phyloP scores from a whole-genome alignment of 768 basidiomycete genomes.

The Lactifluus piperatus region DNA sequence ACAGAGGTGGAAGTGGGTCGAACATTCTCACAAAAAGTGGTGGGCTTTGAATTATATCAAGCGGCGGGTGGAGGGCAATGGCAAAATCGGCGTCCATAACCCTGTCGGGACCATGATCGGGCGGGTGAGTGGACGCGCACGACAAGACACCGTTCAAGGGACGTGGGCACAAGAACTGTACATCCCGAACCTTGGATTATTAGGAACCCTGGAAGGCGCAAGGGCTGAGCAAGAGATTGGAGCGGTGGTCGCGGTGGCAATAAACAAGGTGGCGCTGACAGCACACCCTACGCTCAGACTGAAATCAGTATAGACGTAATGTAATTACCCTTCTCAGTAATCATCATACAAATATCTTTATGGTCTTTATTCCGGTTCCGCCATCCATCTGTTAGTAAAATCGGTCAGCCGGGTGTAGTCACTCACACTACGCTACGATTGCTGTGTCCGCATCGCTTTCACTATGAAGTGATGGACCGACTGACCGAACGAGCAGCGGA shows the following conservation, averaged over 20 bases:
- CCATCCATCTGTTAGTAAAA: too few relatives aligned
- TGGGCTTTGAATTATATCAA: slow-evolving; percentile 37
- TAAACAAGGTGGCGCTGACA: slow-evolving; percentile 25
- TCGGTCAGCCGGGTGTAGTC: too few relatives aligned
- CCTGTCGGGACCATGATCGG: slow-evolving; percentile 26
- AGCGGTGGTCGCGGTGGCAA: slow-evolving; percentile 23
- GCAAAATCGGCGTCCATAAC: slow-evolving; percentile 20
- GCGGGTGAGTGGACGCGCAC: slow-evolving; percentile 19
- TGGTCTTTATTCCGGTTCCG: neutral
- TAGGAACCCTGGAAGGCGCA: slow-evolving; percentile 18
- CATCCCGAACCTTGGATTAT: slow-evolving; percentile 25
- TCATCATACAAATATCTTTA: neutral
- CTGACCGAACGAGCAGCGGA: too few relatives aligned
- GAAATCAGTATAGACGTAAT: neutral
- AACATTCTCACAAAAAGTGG: slow-evolving; percentile 28
- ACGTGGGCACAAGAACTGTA: slow-evolving; percentile 20
- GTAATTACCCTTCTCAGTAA: neutral
- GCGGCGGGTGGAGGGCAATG: slow-evolving; percentile 28
- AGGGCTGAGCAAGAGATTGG: slow-evolving; percentile 22
- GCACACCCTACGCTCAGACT: slow-evolving; percentile 1
- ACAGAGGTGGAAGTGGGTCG: slow-evolving; percentile 25
- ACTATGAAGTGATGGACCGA: too few relatives aligned
- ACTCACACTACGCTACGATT: too few relatives aligned
- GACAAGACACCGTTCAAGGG: slow-evolving; percentile 9
- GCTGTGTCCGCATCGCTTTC: too few relatives aligned